These are phyloP conservation scores for Datura wrightii DNA, from an alignment of 257 asterid species.

Conservation along the genomic window DNA sequence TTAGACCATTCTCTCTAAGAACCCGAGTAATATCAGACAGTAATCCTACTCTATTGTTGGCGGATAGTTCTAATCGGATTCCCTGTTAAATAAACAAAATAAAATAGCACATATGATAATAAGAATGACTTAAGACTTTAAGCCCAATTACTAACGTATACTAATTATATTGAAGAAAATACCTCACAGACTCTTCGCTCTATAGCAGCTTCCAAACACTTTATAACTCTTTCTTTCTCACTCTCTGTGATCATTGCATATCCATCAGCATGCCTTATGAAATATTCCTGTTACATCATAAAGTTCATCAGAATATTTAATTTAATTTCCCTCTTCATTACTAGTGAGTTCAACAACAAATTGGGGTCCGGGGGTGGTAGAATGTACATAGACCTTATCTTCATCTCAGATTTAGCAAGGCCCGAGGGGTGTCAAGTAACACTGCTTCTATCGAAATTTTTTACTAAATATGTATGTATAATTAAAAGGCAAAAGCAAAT, in stretches of 20 bases:
- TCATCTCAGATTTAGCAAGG: no score
- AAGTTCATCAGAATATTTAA: background rate
- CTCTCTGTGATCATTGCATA: constrained; percentile 56
- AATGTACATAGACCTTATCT: no score
- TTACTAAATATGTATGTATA: no score
- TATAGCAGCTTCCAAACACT: constrained; percentile 78
- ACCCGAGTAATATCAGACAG: constrained; percentile 79
- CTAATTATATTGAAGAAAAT: background rate
- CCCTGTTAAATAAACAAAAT: constrained; percentile 46
- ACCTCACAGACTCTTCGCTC: constrained; percentile 83
- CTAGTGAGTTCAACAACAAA: no score
- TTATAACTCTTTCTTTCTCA: constrained; percentile 67
- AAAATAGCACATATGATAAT: background rate
- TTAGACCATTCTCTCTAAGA: constrained; percentile 73
- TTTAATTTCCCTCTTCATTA: no score
- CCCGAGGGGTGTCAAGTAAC: no score
- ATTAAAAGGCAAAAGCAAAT: no score
- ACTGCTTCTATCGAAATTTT: no score
- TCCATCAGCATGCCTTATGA: constrained; percentile 67
- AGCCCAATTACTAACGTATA: background rate
- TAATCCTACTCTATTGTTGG: constrained; percentile 68
- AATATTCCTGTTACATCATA: constrained; percentile 68
- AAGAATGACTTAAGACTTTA: no score
- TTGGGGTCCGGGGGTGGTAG: no score
- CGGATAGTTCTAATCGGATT: constrained; percentile 63